A percentile compares a stretch with the other conserved stretches of the same genome.
phyloP scores from a whole-genome alignment of 495 filamentous ascomycete species.

The Penicillium dipodomyicola region DNA sequence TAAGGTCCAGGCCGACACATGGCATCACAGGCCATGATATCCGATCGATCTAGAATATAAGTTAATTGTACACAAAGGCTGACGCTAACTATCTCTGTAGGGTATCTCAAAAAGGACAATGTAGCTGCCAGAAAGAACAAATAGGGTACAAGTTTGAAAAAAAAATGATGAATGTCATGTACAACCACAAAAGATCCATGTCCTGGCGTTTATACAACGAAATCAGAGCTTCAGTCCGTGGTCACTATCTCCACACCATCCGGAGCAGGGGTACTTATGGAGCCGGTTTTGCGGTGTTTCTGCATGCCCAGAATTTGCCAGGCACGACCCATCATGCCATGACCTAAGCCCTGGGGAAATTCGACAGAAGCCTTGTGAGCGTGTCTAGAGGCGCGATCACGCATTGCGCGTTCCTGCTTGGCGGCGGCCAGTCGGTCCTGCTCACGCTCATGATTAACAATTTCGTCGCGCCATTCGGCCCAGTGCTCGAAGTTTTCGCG shows the following conservation, averaged over 20 bases:
- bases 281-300: constrained; percentile 30
- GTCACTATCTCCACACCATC: constrained; percentile 28
- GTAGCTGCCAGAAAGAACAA: constrained; percentile 13
- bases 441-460: constrained; percentile 47
- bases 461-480: constrained; percentile 58
- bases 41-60: neutral
- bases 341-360: constrained; percentile 36
- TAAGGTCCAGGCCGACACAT: neutral
- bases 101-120: constrained; percentile 15
- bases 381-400: constrained; percentile 28
- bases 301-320: constrained; percentile 49
- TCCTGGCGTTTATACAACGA: neutral
- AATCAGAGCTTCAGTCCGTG: constrained; percentile 14
- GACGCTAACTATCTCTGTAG: constrained; percentile 9
- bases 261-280: constrained; percentile 13
- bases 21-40: neutral
- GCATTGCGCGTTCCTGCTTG: constrained; percentile 36
- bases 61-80: constrained; percentile 6
- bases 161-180: constrained; percentile 4
- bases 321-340: constrained; percentile 47
- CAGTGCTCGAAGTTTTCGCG: constrained; percentile 61
- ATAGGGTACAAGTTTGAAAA: constrained; percentile 5
- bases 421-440: constrained; percentile 40
- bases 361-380: constrained; percentile 33
- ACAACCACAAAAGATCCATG: neutral